Evolutionary conservation across 2,329 filamentous ascomycete species (phyloP).

Genomic region (Sphaerulina musiva): DNA sequence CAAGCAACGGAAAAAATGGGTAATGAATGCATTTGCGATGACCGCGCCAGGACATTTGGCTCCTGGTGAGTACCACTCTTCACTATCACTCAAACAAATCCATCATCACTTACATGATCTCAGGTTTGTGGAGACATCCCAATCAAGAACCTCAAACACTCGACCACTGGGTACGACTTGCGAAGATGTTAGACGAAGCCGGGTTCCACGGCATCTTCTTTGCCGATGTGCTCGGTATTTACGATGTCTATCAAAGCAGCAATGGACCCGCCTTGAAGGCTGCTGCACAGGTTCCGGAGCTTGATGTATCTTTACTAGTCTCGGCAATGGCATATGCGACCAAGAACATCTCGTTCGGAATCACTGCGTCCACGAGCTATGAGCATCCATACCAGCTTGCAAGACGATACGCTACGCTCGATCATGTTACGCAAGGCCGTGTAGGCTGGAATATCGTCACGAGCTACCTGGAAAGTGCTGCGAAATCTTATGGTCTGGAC

Average conservation of each 20-base stretch:
- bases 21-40: constrained; percentile 47
- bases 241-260: constrained; percentile 41
- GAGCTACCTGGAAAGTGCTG: constrained; percentile 43
- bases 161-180: constrained; percentile 44
- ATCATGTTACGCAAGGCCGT: constrained; percentile 35
- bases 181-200: constrained; percentile 43
- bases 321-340: constrained; percentile 44
- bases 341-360: constrained; percentile 38
- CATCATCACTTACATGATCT: constrained; percentile 2
- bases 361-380: constrained; percentile 37
- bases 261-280: constrained; percentile 48
- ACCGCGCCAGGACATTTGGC: constrained; percentile 43
- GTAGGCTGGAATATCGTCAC: constrained; percentile 48
- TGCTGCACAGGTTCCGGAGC: constrained; percentile 62
- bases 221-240: constrained; percentile 45
- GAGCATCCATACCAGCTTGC: constrained; percentile 35
- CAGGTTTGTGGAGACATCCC: constrained; percentile 31
- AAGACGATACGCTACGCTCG: constrained; percentile 33
- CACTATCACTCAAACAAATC: neutral
- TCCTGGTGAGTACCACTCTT: constrained; percentile 30
- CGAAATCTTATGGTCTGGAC: constrained; percentile 43
- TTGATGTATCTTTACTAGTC: constrained; percentile 44
- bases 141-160: constrained; percentile 38
- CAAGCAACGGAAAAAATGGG: constrained; percentile 34
- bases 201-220: constrained; percentile 49